Percentiles rank a stretch among this genome's conserved stretches.
phyloP scores from a whole-genome alignment of 768 basidiomycete genomes.

The Psilocybe subaeruginosa region DNA sequence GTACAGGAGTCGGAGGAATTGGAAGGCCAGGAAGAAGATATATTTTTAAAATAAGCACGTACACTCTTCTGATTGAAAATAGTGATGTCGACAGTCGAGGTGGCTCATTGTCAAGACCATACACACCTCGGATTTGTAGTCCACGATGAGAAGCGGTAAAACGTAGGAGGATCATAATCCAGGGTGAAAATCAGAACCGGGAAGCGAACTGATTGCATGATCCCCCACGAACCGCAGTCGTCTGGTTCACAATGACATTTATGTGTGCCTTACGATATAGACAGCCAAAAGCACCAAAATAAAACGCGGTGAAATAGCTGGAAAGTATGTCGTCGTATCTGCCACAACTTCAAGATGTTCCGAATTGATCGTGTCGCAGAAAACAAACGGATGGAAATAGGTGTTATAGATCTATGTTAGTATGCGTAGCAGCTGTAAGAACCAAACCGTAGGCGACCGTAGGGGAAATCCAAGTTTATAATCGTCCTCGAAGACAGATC shows the following conservation, averaged over 20 bases:
- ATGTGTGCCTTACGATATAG: not conserved
- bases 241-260: not conserved
- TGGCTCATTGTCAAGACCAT: not conserved
- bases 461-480: not conserved
- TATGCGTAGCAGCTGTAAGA: not conserved
- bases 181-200: not conserved
- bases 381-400: not conserved
- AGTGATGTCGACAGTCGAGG: not conserved
- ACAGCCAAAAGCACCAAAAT: not conserved
- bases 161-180: not conserved
- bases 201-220: not conserved
- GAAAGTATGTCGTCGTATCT: not conserved
- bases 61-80: not conserved
- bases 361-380: not conserved
- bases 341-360: not conserved
- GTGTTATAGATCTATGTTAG: not conserved
- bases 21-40: not conserved
- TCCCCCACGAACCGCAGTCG: not conserved
- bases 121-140: not conserved
- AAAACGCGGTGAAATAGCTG: not conserved
- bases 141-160: not conserved
- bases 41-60: not conserved
- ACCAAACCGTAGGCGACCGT: not conserved
- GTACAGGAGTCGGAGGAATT: not conserved
- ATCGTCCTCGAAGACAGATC: slow-evolving; percentile 1